Percentiles rank a stretch among this genome's conserved stretches.
These are phyloP conservation scores for Dactylellina drechsleri DNA, from an alignment of 2,329 filamentous ascomycete genomes.

Conservation along the genomic window DNA sequence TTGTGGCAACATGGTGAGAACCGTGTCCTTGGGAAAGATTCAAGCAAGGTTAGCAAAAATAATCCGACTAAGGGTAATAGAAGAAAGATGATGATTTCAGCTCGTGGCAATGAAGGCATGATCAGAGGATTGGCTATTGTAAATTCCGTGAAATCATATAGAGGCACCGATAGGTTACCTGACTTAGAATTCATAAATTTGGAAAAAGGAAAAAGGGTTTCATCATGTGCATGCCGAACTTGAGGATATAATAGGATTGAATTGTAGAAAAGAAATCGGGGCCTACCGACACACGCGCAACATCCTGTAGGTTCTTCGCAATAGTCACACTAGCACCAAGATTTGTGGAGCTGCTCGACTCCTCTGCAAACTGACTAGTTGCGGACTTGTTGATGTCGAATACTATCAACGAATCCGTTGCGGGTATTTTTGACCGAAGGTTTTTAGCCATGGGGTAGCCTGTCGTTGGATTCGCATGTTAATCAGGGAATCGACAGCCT, in stretches of 20 bases:
- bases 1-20: conserved; percentile 89
- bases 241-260: background rate
- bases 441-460: conserved; percentile 78
- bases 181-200: conserved; percentile 77
- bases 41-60: conserved; percentile 48
- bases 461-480: conserved; percentile 61
- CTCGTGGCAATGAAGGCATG: conserved; percentile 50
- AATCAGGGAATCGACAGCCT: conserved; percentile 25
- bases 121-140: conserved; percentile 81
- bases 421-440: conserved; percentile 73
- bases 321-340: conserved; percentile 67
- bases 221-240: conserved; percentile 63
- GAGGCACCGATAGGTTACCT: conserved; percentile 68
- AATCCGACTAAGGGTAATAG: background rate
- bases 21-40: conserved; percentile 72
- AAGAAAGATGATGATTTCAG: no score
- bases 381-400: conserved; percentile 73
- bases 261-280: conserved; percentile 12
- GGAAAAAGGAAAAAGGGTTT: conserved; percentile 63
- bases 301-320: conserved; percentile 69
- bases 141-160: conserved; percentile 70
- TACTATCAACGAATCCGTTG: conserved; percentile 71
- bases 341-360: conserved; percentile 61
- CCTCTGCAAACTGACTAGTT: conserved; percentile 69
- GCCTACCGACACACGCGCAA: conserved; percentile 75